phyloP scores from a whole-genome alignment of 2,329 filamentous ascomycete genomes.

The Botrytis pseudocinerea region DNA sequence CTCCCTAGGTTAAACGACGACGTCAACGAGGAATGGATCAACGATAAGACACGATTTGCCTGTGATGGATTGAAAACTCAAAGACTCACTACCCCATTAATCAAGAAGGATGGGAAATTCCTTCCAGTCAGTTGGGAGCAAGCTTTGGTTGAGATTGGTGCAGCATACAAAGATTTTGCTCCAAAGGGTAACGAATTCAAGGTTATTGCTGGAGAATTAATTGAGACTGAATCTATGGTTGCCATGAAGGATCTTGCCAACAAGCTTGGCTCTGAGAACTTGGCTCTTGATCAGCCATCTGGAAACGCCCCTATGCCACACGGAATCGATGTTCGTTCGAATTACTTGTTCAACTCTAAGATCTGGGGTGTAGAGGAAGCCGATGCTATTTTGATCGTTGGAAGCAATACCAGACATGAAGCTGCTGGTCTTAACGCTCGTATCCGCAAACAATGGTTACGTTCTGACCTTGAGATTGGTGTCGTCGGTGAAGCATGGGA shows the following conservation, averaged over 20 bases:
- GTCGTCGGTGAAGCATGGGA: slow-evolving; percentile 89
- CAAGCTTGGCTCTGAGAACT: slow-evolving; percentile 92
- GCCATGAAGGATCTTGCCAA: slow-evolving; percentile 98
- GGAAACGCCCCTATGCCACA: slow-evolving; percentile 85
- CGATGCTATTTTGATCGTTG: slow-evolving; percentile 86
- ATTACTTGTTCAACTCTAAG: slow-evolving; percentile 95
- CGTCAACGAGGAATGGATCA: slow-evolving; percentile 99
- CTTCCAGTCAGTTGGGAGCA: slow-evolving; percentile 94
- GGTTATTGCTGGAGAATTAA: slow-evolving; percentile 84
- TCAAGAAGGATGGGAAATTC: slow-evolving; percentile 87
- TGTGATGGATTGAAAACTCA: slow-evolving; percentile 97
- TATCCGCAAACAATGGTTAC: slow-evolving; percentile 96
- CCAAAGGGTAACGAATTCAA: slow-evolving; percentile 95
- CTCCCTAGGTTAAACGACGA: slow-evolving; percentile 93
- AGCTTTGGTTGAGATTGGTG: slow-evolving; percentile 81
- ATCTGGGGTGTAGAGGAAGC: slow-evolving; percentile 94
- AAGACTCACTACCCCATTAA: slow-evolving; percentile 86
- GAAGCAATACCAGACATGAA: slow-evolving; percentile 93
- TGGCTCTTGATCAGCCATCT: slow-evolving; percentile 85
- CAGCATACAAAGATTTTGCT: slow-evolving; percentile 75
- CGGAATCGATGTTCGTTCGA: slow-evolving; percentile 89
- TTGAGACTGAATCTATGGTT: slow-evolving; percentile 89
- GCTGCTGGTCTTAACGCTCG: slow-evolving; percentile 93
- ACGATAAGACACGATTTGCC: slow-evolving; percentile 96
- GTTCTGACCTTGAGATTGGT: slow-evolving; percentile 89